phyloP scores from a whole-genome alignment of 148 eudicot genomes.

The Silene latifolia region DNA sequence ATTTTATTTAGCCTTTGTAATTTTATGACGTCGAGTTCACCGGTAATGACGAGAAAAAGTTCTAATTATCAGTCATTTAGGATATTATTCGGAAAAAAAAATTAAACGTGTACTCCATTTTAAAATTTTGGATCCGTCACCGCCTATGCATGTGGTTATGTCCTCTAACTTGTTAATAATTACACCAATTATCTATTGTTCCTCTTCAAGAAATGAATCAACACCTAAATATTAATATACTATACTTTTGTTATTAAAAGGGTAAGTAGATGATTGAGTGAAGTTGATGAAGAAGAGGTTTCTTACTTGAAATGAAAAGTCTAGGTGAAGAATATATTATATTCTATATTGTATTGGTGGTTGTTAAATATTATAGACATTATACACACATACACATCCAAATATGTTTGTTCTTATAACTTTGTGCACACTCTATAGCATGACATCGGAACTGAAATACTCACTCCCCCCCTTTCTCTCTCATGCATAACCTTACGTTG shows the following conservation, averaged over 20 bases:
- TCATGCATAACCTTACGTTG: constrained; percentile 30
- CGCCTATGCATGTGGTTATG: too few species aligned
- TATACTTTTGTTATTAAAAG: too few species aligned
- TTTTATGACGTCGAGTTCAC: too few species aligned
- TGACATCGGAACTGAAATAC: constrained; percentile 40
- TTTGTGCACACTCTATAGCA: constrained; percentile 43
- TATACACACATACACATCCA: background rate
- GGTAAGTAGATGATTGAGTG: constrained; percentile 11
- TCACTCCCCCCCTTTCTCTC: constrained; percentile 18
- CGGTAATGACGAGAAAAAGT: too few species aligned
- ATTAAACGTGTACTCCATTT: too few species aligned
- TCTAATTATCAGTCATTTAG: too few species aligned
- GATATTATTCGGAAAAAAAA: too few species aligned
- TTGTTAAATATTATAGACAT: constrained; percentile 16
- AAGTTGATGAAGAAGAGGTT: constrained; percentile 21
- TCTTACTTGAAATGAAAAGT: constrained; percentile 33
- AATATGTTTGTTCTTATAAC: constrained; percentile 26
- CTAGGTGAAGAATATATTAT: constrained; percentile 25
- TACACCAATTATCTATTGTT: background rate
- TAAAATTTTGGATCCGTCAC: too few species aligned
- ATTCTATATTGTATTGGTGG: constrained; percentile 19
- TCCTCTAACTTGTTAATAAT: background rate
- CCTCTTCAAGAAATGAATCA: background rate
- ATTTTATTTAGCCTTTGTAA: too few species aligned
- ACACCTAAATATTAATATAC: background rate